Conservation (phyloP, 163 green algal genomes). For the Picocystis sp. region DNA sequence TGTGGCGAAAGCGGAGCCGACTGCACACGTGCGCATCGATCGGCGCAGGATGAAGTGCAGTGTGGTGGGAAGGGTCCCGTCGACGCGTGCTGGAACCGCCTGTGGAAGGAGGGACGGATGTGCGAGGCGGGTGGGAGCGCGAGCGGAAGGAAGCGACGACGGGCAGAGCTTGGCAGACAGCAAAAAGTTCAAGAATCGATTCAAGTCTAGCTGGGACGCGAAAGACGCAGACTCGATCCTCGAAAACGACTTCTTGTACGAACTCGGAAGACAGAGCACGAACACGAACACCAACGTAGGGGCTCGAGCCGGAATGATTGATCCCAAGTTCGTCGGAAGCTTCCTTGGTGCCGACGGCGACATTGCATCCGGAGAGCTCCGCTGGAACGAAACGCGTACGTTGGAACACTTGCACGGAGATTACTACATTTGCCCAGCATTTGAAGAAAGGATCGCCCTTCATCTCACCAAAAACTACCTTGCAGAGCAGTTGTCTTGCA, state of each 20-base stretch:
- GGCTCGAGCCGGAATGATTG: constrained; percentile 16
- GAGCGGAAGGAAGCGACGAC: too few relatives aligned
- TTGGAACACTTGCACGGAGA: constrained; percentile 28
- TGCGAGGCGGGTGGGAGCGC: too few relatives aligned
- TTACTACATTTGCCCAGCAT: constrained; percentile 29
- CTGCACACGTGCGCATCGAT: too few relatives aligned
- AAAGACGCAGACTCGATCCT: background rate
- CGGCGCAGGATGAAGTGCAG: too few relatives aligned
- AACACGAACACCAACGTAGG: constrained; percentile 26
- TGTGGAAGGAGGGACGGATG: too few relatives aligned
- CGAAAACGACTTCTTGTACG: constrained; percentile 20
- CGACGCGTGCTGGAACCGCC: too few relatives aligned
- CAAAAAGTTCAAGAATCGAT: background rate
- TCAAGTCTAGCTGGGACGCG: constrained; percentile 4
- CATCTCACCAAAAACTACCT: constrained; percentile 31
- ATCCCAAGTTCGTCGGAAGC: constrained; percentile 19
- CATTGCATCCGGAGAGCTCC: constrained; percentile 14
- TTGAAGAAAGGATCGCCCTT: constrained; percentile 15
- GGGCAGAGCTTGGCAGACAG: too few relatives aligned
- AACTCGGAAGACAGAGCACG: constrained; percentile 13
- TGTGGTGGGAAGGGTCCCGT: too few relatives aligned
- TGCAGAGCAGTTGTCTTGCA: constrained; percentile 12
- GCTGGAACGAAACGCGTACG: constrained; percentile 9
- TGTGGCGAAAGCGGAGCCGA: too few relatives aligned
- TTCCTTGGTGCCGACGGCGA: constrained; percentile 15